These are phyloP conservation scores for Nannizzia gypsea DNA, from an alignment of 2,329 filamentous ascomycete species.

Conservation along the genomic window DNA sequence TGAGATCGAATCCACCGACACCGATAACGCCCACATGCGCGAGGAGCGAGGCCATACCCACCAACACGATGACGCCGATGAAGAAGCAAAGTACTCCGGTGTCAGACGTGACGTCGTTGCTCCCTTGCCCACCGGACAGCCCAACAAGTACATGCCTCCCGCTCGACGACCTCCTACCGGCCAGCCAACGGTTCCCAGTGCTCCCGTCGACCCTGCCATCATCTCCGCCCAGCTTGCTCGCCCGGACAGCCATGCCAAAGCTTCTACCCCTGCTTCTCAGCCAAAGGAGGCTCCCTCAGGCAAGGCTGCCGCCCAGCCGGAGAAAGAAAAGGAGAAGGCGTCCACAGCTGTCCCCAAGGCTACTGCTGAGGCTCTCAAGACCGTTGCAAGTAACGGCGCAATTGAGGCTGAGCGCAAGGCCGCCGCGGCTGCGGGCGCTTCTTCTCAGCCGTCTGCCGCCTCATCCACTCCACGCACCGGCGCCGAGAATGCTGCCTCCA, in stretches of 20 bases:
- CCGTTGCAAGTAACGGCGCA: conserved; percentile 17
- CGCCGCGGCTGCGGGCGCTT: conserved; percentile 13
- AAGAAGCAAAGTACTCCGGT: conserved; percentile 95
- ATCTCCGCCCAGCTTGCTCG: conserved; percentile 69
- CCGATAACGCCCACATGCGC: conserved; percentile 69
- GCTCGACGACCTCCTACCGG: conserved; percentile 68
- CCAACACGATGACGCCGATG: conserved; percentile 54
- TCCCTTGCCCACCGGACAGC: conserved; percentile 48
- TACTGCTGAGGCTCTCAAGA: conserved; percentile 13
- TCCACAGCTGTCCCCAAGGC: conserved; percentile 13
- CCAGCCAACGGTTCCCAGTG: conserved; percentile 61
- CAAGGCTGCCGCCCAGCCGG: not conserved
- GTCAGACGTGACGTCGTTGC: conserved; percentile 65
- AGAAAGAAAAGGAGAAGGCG: not conserved
- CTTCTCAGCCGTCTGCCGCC: conserved; percentile 20
- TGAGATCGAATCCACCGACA: conserved; percentile 69
- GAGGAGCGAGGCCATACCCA: conserved; percentile 70
- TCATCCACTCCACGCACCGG: conserved; percentile 19
- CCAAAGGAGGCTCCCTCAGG: conserved; percentile 19
- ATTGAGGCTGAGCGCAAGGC: conserved; percentile 21
- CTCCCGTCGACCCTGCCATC: conserved; percentile 75
- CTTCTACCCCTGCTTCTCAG: conserved; percentile 17
- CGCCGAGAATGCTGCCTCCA: conserved; percentile 45
- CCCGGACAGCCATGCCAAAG: conserved; percentile 29
- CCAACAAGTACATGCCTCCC: conserved; percentile 79